Base-by-base conservation (phyloP, 2,329 filamentous ascomycete species). In the Penicillium corylophilum region DNA sequence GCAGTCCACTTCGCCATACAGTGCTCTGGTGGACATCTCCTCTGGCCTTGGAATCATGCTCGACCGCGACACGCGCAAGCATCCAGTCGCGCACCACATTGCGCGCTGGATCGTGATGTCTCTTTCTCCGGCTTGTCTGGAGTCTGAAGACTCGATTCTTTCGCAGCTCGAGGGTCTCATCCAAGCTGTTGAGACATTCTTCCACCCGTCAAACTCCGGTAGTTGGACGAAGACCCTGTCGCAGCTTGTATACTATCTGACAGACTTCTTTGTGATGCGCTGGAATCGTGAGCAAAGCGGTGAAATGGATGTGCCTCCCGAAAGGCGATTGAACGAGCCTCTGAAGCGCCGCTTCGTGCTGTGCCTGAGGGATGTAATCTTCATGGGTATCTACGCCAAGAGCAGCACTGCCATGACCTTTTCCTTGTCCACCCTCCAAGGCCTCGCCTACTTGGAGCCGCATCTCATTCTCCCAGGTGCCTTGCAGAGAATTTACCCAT, bases 351-450 rank as follows among this genome's bases (percentile, higher is more conserved):
- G 94, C 41, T 97, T 99, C 67, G 94, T 99, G 26, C 76, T 92
- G 33, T 89, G 90, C 56, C 77, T 99, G 57, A 87, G 87, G 59
- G 94, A 99, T 60, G 93, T 96, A 43, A 90, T 91, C 4, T 99
- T 96, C 71, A 96, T 99, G 92, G 94, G 94, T 24, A 87, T 99
- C 44, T 99, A 96, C 71, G 89, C 92, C 48, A 99, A 99, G 79
- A 96, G 92, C 70, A 87, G 85, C 51, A 92, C 91, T 44, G 87
- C 94, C 3, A 91, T 96, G 68, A 92, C 88, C 71, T 95, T 92
- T 76, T 95, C 93, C 59, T 84, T 96, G 59, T 91, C 89, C 44
- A 90, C 93, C 1, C 79, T 99, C 44, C 93, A 97, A 70, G 89
- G 89, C 48, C 77, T 99, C 48, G 89, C 94, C 2, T 96, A 88